phyloP scores from a whole-genome alignment of 805 yeast species.

The Candida mattraensis region DNA sequence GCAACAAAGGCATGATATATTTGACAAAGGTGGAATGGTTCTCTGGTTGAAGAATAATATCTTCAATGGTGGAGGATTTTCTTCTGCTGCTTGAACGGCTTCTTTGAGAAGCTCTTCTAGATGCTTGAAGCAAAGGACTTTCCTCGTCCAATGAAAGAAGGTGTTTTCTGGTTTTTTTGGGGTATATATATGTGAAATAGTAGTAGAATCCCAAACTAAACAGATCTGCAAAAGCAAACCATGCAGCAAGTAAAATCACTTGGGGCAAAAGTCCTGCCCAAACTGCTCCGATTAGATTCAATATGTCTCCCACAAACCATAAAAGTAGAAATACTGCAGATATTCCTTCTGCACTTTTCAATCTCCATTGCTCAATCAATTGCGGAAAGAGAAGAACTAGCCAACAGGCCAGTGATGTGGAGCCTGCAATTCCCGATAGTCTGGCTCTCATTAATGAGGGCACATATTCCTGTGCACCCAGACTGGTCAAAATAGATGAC shows the following conservation, averaged over 20 bases:
- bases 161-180: conserved; percentile 31
- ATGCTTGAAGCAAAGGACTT: conserved; percentile 33
- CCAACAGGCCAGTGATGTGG: conserved; percentile 78
- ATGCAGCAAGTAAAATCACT: conserved; percentile 65
- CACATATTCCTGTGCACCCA: conserved; percentile 5
- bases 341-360: conserved; percentile 74
- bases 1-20: conserved; percentile 56
- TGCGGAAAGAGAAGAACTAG: conserved; percentile 75
- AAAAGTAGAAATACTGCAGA: conserved; percentile 63
- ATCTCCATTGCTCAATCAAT: conserved; percentile 75
- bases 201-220: conserved; percentile 59
- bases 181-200: conserved; percentile 54
- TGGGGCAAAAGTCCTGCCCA: conserved; percentile 73
- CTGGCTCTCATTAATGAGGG: conserved; percentile 39
- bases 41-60: conserved; percentile 48
- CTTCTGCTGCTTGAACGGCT: conserved; percentile 29
- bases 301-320: conserved; percentile 73
- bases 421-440: conserved; percentile 65
- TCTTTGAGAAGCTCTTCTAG: conserved; percentile 18
- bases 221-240: conserved; percentile 77
- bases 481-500: conserved; percentile 3
- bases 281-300: conserved; percentile 64
- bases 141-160: conserved; percentile 27
- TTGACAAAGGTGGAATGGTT: conserved; percentile 46
- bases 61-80: conserved; percentile 52